Evolutionary conservation across 2,329 filamentous ascomycete species (phyloP).

Genomic region (Phoma sp.): DNA sequence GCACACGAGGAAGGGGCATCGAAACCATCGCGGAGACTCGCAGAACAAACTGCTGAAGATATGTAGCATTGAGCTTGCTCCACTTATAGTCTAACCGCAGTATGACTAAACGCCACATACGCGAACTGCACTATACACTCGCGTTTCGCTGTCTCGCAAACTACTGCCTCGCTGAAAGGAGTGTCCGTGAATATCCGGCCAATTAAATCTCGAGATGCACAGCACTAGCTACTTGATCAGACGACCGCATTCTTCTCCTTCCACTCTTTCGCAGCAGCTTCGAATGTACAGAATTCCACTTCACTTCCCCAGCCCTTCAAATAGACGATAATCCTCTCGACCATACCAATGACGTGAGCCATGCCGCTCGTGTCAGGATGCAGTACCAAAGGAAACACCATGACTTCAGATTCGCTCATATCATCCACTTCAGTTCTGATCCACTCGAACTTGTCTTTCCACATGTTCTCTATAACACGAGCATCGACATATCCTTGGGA

Average conservation of each 20-base stretch:
- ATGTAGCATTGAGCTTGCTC: too few species aligned
- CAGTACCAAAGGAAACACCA: constrained; percentile 60
- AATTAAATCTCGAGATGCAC: too few species aligned
- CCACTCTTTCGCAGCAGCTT: constrained; percentile 53
- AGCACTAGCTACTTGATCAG: not conserved
- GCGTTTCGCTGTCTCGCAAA: constrained; percentile 3
- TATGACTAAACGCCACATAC: not conserved
- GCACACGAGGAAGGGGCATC: not conserved
- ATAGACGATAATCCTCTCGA: constrained; percentile 60
- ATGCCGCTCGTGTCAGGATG: constrained; percentile 67
- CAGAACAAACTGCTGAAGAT: too few species aligned
- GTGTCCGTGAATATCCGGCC: constrained; percentile 7
- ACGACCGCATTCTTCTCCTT: constrained; percentile 26
- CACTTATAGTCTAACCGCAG: too few species aligned
- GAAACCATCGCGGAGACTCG: not conserved
- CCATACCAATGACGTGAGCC: constrained; percentile 66
- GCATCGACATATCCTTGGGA: constrained; percentile 65
- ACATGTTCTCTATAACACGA: constrained; percentile 64
- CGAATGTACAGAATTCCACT: constrained; percentile 56
- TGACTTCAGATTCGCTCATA: constrained; percentile 41
- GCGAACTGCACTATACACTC: not conserved
- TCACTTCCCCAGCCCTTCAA: constrained; percentile 54
- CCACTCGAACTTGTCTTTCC: constrained; percentile 66
- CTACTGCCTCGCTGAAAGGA: constrained; percentile 1
- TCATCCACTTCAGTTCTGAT: constrained; percentile 51